Conservation (phyloP, 495 filamentous ascomycete species). For the Cercophora scortea region DNA sequence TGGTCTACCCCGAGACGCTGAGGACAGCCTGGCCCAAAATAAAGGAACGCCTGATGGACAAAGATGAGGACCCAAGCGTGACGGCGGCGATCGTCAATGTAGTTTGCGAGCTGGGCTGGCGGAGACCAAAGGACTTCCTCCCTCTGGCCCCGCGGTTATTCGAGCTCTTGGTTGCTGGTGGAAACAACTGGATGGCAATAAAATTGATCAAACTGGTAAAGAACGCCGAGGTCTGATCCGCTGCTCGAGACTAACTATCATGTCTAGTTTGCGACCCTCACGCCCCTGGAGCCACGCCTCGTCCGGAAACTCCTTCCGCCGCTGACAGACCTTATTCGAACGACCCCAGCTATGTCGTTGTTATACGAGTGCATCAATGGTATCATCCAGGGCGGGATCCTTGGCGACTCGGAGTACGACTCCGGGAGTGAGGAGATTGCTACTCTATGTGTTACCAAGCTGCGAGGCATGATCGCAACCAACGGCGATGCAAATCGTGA, state of each 20-base stretch:
- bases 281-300: constrained; percentile 83
- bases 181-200: constrained; percentile 99
- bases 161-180: constrained; percentile 81
- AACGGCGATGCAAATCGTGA: constrained; percentile 88
- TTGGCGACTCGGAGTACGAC: constrained; percentile 67
- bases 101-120: constrained; percentile 90
- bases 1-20: constrained; percentile 92
- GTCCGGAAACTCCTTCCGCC: constrained; percentile 93
- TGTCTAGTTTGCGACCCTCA: constrained; percentile 82
- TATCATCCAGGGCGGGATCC: constrained; percentile 90
- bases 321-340: constrained; percentile 83
- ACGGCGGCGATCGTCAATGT: constrained; percentile 95
- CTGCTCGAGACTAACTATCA: constrained; percentile 16
- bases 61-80: constrained; percentile 82
- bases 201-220: constrained; percentile 93
- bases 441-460: constrained; percentile 83
- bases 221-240: background rate
- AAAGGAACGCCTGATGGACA: constrained; percentile 87
- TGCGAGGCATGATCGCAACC: constrained; percentile 86
- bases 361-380: constrained; percentile 98
- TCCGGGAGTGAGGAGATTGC: constrained; percentile 86
- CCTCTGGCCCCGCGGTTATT: constrained; percentile 87
- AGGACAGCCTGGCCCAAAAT: constrained; percentile 93
- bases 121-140: constrained; percentile 87
- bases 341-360: constrained; percentile 91